Base-by-base conservation (phyloP, 352 stramenopile species). In the Phytophthora meadii region DNA sequence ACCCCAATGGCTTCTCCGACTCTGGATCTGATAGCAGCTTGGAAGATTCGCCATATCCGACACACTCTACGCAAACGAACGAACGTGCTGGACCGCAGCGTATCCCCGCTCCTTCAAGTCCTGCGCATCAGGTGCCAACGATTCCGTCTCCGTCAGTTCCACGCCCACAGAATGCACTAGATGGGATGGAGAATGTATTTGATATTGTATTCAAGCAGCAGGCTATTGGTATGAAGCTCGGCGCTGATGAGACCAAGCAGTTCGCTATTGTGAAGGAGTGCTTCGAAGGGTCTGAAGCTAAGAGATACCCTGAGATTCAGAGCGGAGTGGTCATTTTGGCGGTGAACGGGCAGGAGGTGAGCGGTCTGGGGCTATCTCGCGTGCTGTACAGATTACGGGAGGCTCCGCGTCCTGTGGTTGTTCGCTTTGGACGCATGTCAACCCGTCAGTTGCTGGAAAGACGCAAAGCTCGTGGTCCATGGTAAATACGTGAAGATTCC, bases 171-270 rank as follows among this genome's bases (percentile, higher is more conserved):
- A 88, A 82, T 5, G 52, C 61, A 5, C 41, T 90, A 22, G 75
- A 93, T 39, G 76, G 78, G 19, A 84, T 94, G 67, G 81, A 93
- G 24, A 87, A 85, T 42, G 77, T 93, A 11, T 94, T 94, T 42
- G 86, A 94, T 56, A 87, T 94, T 64, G 86, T 94, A 34, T 94
- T 94, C 73, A 92, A 90, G 68, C 84, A 94, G 68, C 85, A 93
- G 49, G 70, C 84, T 19, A 93, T 94, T 63, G 86, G 86, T 7
- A 87, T 94, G 79, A 93, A 93, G 62, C 82, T 94, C 32, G 84
- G 81, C 8, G 69, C 78, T 3, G 87, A 94, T 55, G 82, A 91
- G 30, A 72, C 62, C 9, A 79, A 79, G 63, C 84, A 87, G 65
- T 94, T 89, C 34, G 84, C 85, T 1, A 81, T 93, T 52, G 87